Conservation (phyloP, 345 rosid species). For the Melaleuca quinquenervia region DNA sequence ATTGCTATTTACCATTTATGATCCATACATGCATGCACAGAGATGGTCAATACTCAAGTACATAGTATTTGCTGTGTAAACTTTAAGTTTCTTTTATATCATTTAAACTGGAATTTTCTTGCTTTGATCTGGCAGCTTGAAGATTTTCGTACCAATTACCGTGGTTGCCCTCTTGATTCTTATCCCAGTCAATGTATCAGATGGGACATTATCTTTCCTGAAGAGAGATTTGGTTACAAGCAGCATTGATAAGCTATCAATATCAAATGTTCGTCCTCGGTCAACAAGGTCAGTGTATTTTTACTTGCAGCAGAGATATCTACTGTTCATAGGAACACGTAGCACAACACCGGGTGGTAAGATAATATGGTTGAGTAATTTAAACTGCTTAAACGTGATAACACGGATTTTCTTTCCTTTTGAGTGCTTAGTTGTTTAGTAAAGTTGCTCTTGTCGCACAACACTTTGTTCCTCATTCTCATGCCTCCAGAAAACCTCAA, state of each 20-base stretch:
- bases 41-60: neutral
- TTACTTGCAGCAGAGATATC: neutral
- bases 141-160: slow-evolving; percentile 75
- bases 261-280: slow-evolving; percentile 83
- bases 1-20: neutral
- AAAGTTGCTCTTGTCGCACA: neutral
- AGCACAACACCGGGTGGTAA: neutral
- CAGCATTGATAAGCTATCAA: slow-evolving; percentile 88
- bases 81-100: neutral
- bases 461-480: neutral
- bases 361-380: neutral
- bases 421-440: neutral
- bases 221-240: slow-evolving; percentile 79
- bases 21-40: neutral
- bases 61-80: neutral
- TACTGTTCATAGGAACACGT: neutral
- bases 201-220: slow-evolving; percentile 71
- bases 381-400: neutral
- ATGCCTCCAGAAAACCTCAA: neutral
- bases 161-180: slow-evolving; percentile 70
- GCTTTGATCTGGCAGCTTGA: slow-evolving; percentile 36
- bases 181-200: slow-evolving; percentile 88
- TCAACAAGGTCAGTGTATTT: slow-evolving; percentile 47
- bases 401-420: neutral
- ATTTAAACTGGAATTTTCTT: neutral